Base-by-base conservation (phyloP, 208 protist genomes). In the Trypanosoma cruzi region DNA sequence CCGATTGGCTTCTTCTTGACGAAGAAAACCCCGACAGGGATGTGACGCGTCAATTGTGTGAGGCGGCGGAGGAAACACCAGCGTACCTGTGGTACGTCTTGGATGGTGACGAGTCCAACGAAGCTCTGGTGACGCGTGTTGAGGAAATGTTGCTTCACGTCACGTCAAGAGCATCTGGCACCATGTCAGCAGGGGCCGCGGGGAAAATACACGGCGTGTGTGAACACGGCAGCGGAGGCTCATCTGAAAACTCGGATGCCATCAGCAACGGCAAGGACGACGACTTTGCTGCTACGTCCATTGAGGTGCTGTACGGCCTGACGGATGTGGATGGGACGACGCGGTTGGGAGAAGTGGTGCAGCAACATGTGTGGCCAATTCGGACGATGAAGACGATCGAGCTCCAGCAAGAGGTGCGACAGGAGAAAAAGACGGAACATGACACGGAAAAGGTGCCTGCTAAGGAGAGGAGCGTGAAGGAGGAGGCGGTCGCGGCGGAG, bases 331-430 rank as follows among this genome's bases (percentile, higher is more conserved):
- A 86, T n/a, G 79, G 77, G 14, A 7, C 36, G 26, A 54, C 64
- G 1, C 78, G 84, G 32, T 49, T 93, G 22, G 55, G 56, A 13
- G 84, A 93, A 36, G 78, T 81, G 0, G 55, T 93, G 44, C 59
- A 81, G 44, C 88, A 93, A 64, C 81, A 90, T 40, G 48, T 80
- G 7, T 93, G 88, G 88, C 82, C 73, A 6, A 44, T 64, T 3
- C 60, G 74, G 24, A 64, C 37, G 20, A 69, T 75, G 70, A 5
- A 26, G 18, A 11, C 58, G 20, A 37, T 55, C 0, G 29, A 4
- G 14, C 22, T 26, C 0, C 53, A 34, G 53, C 53, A 57, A 5
- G 28, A 57, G 20, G 53, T 18, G 20, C 53, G 20, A 5, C n/a
- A 57, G 34, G 53, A 57, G 26, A 32, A 28, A 34, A 18, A 32